These are phyloP conservation scores for Epichloe baconii DNA, from an alignment of 2,329 filamentous ascomycete genomes.

Conservation along the genomic window DNA sequence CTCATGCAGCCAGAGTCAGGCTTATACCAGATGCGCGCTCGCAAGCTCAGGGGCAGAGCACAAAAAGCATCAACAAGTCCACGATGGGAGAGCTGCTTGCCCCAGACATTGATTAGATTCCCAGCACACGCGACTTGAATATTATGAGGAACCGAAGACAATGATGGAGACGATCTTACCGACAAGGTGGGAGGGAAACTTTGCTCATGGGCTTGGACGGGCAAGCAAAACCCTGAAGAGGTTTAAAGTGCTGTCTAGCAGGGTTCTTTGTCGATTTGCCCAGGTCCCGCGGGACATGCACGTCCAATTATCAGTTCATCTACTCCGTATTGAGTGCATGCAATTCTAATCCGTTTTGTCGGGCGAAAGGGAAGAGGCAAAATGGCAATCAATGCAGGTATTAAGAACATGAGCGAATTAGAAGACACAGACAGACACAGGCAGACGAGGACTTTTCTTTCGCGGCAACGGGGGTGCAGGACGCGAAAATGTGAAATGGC, in stretches of 20 bases:
- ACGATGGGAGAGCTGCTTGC: neutral
- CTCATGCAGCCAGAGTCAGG: neutral
- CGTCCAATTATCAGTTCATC: too few species aligned
- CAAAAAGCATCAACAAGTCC: conserved; percentile 1
- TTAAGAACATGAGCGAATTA: too few species aligned
- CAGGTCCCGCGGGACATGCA: neutral
- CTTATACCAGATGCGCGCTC: conserved; percentile 1
- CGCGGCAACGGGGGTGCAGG: too few species aligned
- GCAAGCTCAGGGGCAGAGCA: conserved; percentile 1
- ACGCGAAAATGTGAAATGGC: too few species aligned
- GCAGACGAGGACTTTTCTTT: too few species aligned
- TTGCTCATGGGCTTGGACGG: neutral
- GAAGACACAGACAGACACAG: too few species aligned
- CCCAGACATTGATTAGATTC: neutral
- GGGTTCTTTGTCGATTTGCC: conserved; percentile 5
- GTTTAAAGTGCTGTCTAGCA: neutral
- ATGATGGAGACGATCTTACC: neutral
- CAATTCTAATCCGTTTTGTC: too few species aligned
- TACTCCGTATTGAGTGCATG: too few species aligned
- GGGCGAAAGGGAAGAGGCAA: too few species aligned
- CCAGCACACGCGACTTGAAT: neutral
- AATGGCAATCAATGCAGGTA: too few species aligned
- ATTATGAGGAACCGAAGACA: neutral
- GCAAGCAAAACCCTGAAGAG: conserved; percentile 4
- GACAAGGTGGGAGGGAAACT: neutral